These are phyloP conservation scores for Cercospora sp. DNA, from an alignment of 2,329 filamentous ascomycete genomes.

Conservation along the genomic window DNA sequence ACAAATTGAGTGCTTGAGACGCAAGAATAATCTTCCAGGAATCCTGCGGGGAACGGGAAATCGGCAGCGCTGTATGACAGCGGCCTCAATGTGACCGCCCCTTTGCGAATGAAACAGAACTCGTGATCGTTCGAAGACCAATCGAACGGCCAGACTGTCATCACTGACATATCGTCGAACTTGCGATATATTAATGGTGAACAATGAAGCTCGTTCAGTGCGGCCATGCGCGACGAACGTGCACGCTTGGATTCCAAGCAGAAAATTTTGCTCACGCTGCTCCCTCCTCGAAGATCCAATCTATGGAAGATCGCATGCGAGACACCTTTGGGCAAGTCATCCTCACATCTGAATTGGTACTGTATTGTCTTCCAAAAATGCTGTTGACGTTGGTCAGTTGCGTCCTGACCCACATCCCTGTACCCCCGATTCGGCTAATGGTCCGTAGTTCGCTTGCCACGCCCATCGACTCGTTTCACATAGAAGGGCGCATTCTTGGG, in stretches of 20 bases:
- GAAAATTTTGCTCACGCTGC: background rate
- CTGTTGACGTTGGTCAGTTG: background rate
- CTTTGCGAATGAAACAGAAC: background rate
- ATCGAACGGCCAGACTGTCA: background rate
- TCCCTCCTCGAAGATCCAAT: background rate
- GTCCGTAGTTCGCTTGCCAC: conserved; percentile 7
- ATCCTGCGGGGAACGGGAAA: background rate
- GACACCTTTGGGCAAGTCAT: background rate
- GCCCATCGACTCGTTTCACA: conserved; percentile 13
- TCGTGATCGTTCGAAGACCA: background rate
- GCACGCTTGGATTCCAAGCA: background rate
- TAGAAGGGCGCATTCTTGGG: conserved; percentile 2
- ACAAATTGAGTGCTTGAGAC: background rate
- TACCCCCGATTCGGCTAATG: background rate
- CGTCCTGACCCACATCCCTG: background rate
- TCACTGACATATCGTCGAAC: background rate
- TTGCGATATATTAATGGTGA: background rate
- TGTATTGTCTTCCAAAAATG: background rate
- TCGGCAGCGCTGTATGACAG: background rate
- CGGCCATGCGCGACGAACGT: background rate
- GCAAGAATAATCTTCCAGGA: background rate
- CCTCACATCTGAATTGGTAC: background rate
- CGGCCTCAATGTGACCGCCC: background rate
- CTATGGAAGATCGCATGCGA: background rate
- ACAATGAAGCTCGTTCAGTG: background rate